Evolutionary conservation across 2,329 filamentous ascomycete genomes (phyloP).

Genomic region (Fusarium fracticaudum): DNA sequence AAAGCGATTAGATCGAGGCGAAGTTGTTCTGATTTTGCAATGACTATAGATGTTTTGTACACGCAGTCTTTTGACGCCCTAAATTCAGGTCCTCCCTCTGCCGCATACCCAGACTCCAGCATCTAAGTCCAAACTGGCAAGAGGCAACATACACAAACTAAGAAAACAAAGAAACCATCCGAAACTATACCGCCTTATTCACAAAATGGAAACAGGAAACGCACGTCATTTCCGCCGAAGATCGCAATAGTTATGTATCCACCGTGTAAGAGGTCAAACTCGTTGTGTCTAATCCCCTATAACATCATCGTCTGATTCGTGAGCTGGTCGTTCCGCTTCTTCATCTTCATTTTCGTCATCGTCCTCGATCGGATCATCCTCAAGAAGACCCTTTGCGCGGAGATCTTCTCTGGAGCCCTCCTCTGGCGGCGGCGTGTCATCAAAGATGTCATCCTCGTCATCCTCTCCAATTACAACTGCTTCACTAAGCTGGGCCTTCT

Average conservation of each 20-base stretch:
- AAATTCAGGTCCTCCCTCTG: constrained; percentile 23
- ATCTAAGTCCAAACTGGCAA: constrained; percentile 14
- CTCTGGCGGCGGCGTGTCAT: constrained; percentile 61
- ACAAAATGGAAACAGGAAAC: constrained; percentile 14
- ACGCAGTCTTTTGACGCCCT: constrained; percentile 29
- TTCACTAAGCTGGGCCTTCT: constrained; percentile 52
- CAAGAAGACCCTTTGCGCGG: constrained; percentile 63
- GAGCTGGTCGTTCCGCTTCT: constrained; percentile 43
- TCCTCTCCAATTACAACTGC: constrained; percentile 57
- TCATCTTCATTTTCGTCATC: constrained; percentile 47
- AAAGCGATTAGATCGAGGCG: background rate
- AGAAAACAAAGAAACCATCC: background rate
- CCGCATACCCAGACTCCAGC: constrained; percentile 40
- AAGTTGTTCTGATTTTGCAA: constrained; percentile 10
- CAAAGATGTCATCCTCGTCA: constrained; percentile 55
- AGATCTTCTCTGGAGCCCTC: constrained; percentile 69
- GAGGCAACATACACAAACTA: constrained; percentile 31
- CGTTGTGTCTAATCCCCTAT: constrained; percentile 54
- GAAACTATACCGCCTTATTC: constrained; percentile 6
- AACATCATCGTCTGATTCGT: constrained; percentile 56
- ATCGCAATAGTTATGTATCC: constrained; percentile 24
- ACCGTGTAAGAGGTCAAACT: constrained; percentile 7
- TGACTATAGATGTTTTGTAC: constrained; percentile 18
- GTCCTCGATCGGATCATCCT: constrained; percentile 58
- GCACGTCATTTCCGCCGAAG: constrained; percentile 16